Conservation (phyloP, 2,329 filamentous ascomycete species). For the Colletotrichum ledebouriae region DNA sequence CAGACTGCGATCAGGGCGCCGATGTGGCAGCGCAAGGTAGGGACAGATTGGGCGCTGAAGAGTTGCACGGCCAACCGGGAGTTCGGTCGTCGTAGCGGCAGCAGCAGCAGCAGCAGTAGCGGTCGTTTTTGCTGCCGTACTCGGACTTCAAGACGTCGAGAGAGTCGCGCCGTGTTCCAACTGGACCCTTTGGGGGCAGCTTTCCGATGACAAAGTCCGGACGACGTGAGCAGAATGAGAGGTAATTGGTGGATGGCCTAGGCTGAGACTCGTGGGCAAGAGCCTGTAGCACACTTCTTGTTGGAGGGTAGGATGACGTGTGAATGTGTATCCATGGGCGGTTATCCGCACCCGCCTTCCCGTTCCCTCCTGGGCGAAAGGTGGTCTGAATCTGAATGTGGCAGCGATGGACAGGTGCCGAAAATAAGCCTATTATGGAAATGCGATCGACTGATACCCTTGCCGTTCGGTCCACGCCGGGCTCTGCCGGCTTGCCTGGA, state of each 20-base stretch:
- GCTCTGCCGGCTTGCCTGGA: constrained; percentile 19
- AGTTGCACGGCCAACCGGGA: constrained; percentile 20
- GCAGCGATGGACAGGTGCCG: constrained; percentile 6
- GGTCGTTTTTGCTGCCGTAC: constrained; percentile 25
- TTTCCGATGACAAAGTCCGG: constrained; percentile 29
- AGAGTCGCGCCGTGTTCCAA: constrained; percentile 29
- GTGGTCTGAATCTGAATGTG: constrained; percentile 19
- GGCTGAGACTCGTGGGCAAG: constrained; percentile 35
- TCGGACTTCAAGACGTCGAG: constrained; percentile 27
- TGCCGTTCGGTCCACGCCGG: constrained; percentile 27
- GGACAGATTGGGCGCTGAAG: constrained; percentile 15
- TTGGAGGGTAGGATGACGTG: constrained; percentile 29
- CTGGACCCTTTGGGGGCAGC: constrained; percentile 27
- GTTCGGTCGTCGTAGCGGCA: constrained; percentile 10
- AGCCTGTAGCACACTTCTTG: constrained; percentile 24
- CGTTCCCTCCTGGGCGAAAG: neutral
- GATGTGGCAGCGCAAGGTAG: constrained; percentile 23
- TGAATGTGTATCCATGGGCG: constrained; percentile 18
- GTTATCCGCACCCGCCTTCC: constrained; percentile 5
- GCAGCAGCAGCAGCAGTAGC: neutral
- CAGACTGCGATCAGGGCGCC: constrained; percentile 10
- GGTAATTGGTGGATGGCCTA: constrained; percentile 16
- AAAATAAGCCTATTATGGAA: constrained; percentile 22
- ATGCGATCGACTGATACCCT: constrained; percentile 33
- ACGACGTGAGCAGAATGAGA: constrained; percentile 1